These are phyloP conservation scores for Starmerella powellii DNA, from an alignment of 805 yeast species.

Conservation along the genomic window DNA sequence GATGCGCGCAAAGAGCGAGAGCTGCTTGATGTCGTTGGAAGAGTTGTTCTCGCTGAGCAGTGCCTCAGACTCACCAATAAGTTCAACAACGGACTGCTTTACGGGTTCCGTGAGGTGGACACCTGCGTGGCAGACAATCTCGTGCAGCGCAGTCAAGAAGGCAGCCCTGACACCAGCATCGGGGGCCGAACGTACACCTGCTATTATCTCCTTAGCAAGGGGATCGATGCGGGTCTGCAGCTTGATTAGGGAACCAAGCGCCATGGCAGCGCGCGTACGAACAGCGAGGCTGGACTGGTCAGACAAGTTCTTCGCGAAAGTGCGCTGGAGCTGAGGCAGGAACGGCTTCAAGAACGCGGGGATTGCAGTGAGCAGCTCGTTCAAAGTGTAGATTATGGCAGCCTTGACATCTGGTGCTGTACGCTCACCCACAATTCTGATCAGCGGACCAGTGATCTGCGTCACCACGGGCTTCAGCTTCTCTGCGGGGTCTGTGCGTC, in stretches of 20 bases:
- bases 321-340: conserved; percentile 93
- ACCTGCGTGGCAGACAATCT: conserved; percentile 73
- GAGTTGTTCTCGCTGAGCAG: conserved; percentile 22
- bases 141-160: conserved; percentile 71
- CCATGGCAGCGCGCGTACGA: conserved; percentile 76
- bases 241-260: conserved; percentile 75
- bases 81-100: conserved; percentile 50
- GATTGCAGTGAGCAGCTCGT: conserved; percentile 62
- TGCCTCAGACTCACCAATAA: conserved; percentile 59
- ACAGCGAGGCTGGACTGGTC: conserved; percentile 64
- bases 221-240: conserved; percentile 93
- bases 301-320: conserved; percentile 81
- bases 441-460: conserved; percentile 89
- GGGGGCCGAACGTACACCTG: conserved; percentile 54
- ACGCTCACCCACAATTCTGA: conserved; percentile 95
- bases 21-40: conserved; percentile 33
- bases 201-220: conserved; percentile 65
- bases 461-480: conserved; percentile 76
- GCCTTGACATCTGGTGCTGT: conserved; percentile 84
- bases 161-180: conserved; percentile 62
- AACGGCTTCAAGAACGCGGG: conserved; percentile 90
- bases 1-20: conserved; percentile 36
- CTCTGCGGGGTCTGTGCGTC: conserved; percentile 69
- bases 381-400: conserved; percentile 80
- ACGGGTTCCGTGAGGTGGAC: conserved; percentile 61